Base-by-base conservation (phyloP, 208 protist species). In the Trypanosoma cruzi region DNA sequence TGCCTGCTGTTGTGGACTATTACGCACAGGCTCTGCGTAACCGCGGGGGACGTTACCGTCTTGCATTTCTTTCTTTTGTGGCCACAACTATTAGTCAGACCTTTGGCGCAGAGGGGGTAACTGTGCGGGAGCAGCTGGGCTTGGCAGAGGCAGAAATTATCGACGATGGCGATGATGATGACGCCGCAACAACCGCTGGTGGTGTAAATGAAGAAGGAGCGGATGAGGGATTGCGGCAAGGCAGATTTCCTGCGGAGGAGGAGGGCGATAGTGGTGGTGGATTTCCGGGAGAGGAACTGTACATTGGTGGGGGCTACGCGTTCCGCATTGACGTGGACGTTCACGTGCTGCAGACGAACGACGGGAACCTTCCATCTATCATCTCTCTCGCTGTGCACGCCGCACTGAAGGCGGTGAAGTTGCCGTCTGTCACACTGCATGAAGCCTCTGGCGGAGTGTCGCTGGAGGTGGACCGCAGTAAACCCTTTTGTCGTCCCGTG, bases 241-340 rank as follows among this genome's bases (percentile, higher is more conserved):
- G 22, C 42, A 22, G 31, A 55, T 11, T 48, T 31, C 11, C 31
- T 61, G 50, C 55, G 32, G 46, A 22, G 54, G 62, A 22, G n/a
- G 42, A 22, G 49, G 18, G 18, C n/a, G n/a, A n/a, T 1, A 18
- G 26, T 18, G 34, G 24, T 3, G 52, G 1, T 56, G 77, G 83
- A 28, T 92, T 91, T 50, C 88, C 86, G 0, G 79, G 78, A 1
- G 57, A 68, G 32, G 78, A 88, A 22, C 71, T 96, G 8, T 89
- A 85, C 68, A 82, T 96, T 71, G 88, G 90, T 62, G 75, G 82
- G 18, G 88, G 84, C 36, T 93, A 85, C 60, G 84, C 84, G 44
- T 96, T 94, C 40, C 65, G 72, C 16, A 67, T 93, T n/a, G 84
- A 94, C 66, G 90, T 93, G 28, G 88, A 96, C 52, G 85, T 93